Conservation (phyloP, 345 rosid species). For the Eutrema yunnanense region DNA sequence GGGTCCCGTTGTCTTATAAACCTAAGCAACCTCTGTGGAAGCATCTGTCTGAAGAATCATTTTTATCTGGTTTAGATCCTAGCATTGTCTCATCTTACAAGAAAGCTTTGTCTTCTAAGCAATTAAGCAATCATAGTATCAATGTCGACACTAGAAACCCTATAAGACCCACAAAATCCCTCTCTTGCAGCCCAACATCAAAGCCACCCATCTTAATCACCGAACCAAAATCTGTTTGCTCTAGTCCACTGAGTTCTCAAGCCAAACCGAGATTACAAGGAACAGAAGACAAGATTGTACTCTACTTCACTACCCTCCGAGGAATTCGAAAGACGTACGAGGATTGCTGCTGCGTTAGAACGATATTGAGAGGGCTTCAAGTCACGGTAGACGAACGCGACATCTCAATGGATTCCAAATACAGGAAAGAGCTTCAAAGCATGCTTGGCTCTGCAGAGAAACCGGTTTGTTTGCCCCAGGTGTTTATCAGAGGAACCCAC, state of each 20-base stretch:
- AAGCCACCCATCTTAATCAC: not conserved
- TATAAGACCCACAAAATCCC: conserved; percentile 6
- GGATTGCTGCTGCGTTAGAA: conserved; percentile 64
- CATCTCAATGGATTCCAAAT: conserved; percentile 76
- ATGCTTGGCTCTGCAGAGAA: conserved; percentile 28
- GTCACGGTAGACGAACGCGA: conserved; percentile 69
- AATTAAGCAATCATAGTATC: conserved; percentile 27
- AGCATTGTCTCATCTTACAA: conserved; percentile 55
- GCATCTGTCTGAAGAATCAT: conserved; percentile 66
- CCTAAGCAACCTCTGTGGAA: conserved; percentile 56
- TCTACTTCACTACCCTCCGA: conserved; percentile 72
- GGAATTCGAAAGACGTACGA: conserved; percentile 86
- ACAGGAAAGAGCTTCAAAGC: conserved; percentile 56
- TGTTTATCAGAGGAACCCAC: conserved; percentile 57
- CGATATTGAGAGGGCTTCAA: conserved; percentile 61
- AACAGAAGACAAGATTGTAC: conserved; percentile 39
- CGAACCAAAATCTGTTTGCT: conserved; percentile 24
- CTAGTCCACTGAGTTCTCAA: conserved; percentile 25
- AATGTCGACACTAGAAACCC: conserved; percentile 4
- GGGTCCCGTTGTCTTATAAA: conserved; percentile 28
- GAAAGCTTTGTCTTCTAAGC: conserved; percentile 65
- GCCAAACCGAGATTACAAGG: conserved; percentile 14
- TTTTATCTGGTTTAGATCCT: conserved; percentile 60
- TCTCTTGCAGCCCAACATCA: conserved; percentile 12
- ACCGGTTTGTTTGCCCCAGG: conserved; percentile 53